A percentile compares a stretch with the other conserved stretches of the same genome.
phyloP scores from a whole-genome alignment of 2,329 filamentous ascomycete species.

The Calonectria honghensis region DNA sequence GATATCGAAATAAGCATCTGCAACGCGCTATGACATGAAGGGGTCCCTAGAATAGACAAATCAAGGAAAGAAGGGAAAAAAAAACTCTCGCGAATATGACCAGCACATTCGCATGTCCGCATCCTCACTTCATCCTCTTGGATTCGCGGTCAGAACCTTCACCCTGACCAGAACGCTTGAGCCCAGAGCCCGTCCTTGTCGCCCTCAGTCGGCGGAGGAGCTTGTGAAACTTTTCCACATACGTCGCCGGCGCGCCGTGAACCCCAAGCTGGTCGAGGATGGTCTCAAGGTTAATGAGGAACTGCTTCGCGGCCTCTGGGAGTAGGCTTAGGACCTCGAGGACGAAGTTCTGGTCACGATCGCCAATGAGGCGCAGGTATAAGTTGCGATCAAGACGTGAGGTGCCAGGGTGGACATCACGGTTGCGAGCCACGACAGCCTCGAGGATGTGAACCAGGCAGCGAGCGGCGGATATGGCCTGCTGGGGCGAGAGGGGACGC shows the following conservation, averaged over 20 bases:
- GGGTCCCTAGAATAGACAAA: neutral
- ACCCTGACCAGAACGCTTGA: constrained; percentile 58
- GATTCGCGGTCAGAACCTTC: constrained; percentile 53
- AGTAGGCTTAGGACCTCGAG: constrained; percentile 66
- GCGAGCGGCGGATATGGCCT: constrained; percentile 67
- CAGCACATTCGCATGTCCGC: neutral
- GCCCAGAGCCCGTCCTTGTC: constrained; percentile 53
- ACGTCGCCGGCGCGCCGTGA: constrained; percentile 59
- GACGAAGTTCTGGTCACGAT: constrained; percentile 66
- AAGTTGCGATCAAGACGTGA: constrained; percentile 64
- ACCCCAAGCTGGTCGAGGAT: constrained; percentile 58
- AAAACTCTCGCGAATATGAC: neutral
- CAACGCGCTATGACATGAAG: constrained; percentile 4
- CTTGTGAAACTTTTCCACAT: constrained; percentile 60
- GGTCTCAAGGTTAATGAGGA: constrained; percentile 62
- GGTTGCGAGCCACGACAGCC: constrained; percentile 64
- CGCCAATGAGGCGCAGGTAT: constrained; percentile 69
- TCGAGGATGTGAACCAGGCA: constrained; percentile 69
- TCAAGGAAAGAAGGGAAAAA: neutral
- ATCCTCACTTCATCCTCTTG: constrained; percentile 60
- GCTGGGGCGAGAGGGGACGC: constrained; percentile 60
- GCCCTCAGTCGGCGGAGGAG: constrained; percentile 58
- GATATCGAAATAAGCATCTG: constrained; percentile 4
- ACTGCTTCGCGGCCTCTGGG: constrained; percentile 66
- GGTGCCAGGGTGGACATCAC: constrained; percentile 58